These are phyloP conservation scores for Boeremia exigua DNA, from an alignment of 2,329 filamentous ascomycete species.

Conservation along the genomic window DNA sequence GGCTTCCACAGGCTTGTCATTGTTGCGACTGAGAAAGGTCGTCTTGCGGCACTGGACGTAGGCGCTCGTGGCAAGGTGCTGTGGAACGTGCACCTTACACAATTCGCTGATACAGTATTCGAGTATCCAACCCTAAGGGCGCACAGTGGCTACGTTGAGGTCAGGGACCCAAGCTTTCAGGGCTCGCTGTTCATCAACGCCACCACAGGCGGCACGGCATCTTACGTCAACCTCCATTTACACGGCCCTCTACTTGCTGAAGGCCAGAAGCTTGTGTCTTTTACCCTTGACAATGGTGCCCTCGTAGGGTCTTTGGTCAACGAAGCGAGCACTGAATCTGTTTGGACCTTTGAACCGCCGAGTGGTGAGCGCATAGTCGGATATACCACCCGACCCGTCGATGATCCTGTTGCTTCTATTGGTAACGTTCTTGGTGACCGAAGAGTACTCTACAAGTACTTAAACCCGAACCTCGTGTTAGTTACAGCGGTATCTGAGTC, in stretches of 20 bases:
- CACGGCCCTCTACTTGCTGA: constrained; percentile 20
- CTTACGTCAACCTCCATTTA: constrained; percentile 23
- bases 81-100: constrained; percentile 74
- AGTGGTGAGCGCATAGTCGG: constrained; percentile 70
- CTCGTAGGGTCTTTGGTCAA: constrained; percentile 41
- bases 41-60: constrained; percentile 79
- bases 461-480: constrained; percentile 85
- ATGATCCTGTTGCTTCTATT: constrained; percentile 92
- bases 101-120: constrained; percentile 65
- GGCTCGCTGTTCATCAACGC: constrained; percentile 41
- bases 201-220: constrained; percentile 38
- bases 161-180: constrained; percentile 33
- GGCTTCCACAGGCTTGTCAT: constrained; percentile 88
- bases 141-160: constrained; percentile 42
- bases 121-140: constrained; percentile 60
- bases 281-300: constrained; percentile 40
- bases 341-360: constrained; percentile 77
- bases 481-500: constrained; percentile 71
- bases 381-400: constrained; percentile 70
- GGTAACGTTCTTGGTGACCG: constrained; percentile 91
- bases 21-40: constrained; percentile 78
- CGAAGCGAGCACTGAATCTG: constrained; percentile 30
- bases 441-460: constrained; percentile 95
- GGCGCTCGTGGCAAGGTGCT: constrained; percentile 74
- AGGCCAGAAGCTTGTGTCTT: constrained; percentile 39